A percentile compares a stretch with the other conserved stretches of the same genome.
Conservation (phyloP, 164 flowering plant genomes). For the Platanus orientalis region DNA sequence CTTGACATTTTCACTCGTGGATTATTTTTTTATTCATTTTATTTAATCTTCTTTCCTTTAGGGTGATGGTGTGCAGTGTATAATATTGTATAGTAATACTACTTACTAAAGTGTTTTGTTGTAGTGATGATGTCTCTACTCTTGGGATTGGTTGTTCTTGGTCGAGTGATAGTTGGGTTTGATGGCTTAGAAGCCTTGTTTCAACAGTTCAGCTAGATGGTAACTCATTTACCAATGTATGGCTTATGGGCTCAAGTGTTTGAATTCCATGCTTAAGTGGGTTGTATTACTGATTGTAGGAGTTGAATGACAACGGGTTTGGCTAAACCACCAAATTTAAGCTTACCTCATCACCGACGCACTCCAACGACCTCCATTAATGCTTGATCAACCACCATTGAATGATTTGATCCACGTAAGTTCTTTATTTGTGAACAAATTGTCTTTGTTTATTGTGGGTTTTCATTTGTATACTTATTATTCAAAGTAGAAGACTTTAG, state of each 20-base stretch:
- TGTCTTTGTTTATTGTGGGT: too few relatives aligned
- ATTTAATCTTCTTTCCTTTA: neutral
- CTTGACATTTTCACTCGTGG: conserved; percentile 28
- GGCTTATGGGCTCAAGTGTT: conserved; percentile 7
- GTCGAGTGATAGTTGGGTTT: conserved; percentile 1
- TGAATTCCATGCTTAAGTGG: conserved; percentile 4
- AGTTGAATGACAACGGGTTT: conserved; percentile 21
- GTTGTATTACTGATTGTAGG: conserved; percentile 9
- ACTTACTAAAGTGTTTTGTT: conserved; percentile 15
- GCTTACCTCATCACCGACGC: conserved; percentile 22
- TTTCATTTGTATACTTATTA: too few relatives aligned
- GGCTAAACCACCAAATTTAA: conserved; percentile 16
- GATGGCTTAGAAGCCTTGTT: neutral
- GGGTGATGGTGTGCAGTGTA: conserved; percentile 22
- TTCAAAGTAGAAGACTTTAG: too few relatives aligned
- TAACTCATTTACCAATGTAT: conserved; percentile 1
- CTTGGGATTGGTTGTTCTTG: conserved; percentile 15
- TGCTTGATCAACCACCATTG: too few relatives aligned
- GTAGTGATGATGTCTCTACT: conserved; percentile 10
- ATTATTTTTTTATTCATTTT: neutral
- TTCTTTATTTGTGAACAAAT: too few relatives aligned
- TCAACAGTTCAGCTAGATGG: conserved; percentile 9
- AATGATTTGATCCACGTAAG: too few relatives aligned
- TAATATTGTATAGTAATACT: conserved; percentile 28
- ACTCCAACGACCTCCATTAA: too few relatives aligned